Percentiles rank a stretch among this genome's conserved stretches.
Evolutionary conservation across 2,329 filamentous ascomycete species (phyloP).

Genomic region (Botrytis pseudocinerea): DNA sequence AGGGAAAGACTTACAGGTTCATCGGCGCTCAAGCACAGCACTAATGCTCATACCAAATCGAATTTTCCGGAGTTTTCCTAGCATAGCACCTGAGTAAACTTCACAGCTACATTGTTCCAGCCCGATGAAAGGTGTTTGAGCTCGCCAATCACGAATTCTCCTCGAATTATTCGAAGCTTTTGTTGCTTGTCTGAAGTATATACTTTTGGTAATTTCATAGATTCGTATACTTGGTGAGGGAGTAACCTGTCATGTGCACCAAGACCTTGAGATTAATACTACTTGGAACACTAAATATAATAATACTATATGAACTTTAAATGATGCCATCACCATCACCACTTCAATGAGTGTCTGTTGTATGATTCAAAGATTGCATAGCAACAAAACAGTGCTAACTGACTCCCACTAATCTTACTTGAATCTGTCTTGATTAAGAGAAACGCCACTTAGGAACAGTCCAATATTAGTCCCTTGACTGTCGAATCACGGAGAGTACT

Average conservation of each 20-base stretch:
- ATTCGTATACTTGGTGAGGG: not conserved
- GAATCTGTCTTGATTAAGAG: not conserved
- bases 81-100: too few species aligned
- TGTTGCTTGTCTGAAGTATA: not conserved
- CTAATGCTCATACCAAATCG: not conserved
- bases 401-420: not conserved
- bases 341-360: not conserved
- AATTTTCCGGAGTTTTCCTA: not conserved
- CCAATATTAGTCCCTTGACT: too few species aligned
- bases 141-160: not conserved
- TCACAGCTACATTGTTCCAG: not conserved
- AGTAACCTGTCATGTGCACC: too few species aligned
- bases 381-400: too few species aligned
- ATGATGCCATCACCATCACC: not conserved
- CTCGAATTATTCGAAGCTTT: not conserved
- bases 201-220: not conserved
- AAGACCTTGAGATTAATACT: not conserved
- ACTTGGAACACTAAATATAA: not conserved
- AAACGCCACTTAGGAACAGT: not conserved
- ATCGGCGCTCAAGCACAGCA: not conserved
- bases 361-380: too few species aligned
- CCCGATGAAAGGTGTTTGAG: not conserved
- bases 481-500: not conserved
- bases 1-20: not conserved
- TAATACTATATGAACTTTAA: not conserved